Conservation (phyloP, 116 monocot species). For the Posidonia oceanica region DNA sequence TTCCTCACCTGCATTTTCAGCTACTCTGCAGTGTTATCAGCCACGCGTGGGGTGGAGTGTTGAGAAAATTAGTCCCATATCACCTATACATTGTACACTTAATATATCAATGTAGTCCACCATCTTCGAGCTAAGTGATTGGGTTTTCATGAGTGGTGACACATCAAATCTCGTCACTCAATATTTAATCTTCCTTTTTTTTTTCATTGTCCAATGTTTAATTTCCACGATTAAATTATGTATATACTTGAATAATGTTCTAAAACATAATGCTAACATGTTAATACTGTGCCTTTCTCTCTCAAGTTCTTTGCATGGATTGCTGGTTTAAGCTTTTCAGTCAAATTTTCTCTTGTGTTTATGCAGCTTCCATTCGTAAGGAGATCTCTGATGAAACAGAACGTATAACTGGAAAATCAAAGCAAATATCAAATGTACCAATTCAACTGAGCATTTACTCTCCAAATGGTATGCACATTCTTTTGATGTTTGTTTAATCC, state of each 20-base stretch:
- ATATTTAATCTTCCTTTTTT: neutral
- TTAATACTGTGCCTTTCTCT: no score
- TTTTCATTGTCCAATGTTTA: neutral
- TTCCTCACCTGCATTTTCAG: no score
- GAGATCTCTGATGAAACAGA: constrained; percentile 67
- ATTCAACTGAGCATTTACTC: constrained; percentile 77
- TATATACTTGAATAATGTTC: neutral
- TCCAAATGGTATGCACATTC: constrained; percentile 38
- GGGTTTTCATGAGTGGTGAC: neutral
- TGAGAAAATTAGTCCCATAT: no score
- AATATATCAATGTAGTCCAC: neutral
- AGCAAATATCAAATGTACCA: constrained; percentile 65
- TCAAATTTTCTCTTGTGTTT: neutral
- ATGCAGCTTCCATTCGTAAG: constrained; percentile 53
- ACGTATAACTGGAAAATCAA: constrained; percentile 62
- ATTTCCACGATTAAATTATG: neutral
- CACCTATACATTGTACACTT: no score
- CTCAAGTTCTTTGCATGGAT: neutral
- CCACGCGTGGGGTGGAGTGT: no score
- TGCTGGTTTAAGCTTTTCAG: neutral
- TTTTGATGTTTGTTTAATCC: neutral
- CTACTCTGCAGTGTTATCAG: no score
- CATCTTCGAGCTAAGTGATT: neutral
- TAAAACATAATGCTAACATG: neutral
- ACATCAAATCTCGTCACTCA: neutral